A percentile compares a stretch with the other conserved stretches of the same genome.
Conservation (phyloP, 2,329 filamentous ascomycete genomes). For the Ophiosphaerella narmari region DNA sequence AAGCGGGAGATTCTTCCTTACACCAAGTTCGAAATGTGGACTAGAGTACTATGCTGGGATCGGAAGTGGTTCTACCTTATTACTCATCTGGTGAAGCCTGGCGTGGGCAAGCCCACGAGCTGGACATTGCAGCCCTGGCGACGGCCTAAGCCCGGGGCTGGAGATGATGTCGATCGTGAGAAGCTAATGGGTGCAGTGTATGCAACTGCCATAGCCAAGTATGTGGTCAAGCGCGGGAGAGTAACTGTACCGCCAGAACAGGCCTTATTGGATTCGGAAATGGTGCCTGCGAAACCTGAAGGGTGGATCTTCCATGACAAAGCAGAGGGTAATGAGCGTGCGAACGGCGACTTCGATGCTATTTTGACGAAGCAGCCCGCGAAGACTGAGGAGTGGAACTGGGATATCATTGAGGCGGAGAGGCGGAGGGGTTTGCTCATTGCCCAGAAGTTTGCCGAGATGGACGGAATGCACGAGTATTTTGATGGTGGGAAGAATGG, state of each 20-base stretch:
- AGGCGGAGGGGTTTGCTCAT: constrained; percentile 59
- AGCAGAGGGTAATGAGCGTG: constrained; percentile 8
- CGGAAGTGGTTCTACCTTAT: constrained; percentile 57
- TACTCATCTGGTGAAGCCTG: constrained; percentile 54
- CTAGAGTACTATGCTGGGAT: constrained; percentile 54
- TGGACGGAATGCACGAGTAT: constrained; percentile 60
- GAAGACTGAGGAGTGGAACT: constrained; percentile 57
- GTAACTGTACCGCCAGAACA: constrained; percentile 84
- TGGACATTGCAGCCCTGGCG: constrained; percentile 56
- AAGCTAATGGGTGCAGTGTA: constrained; percentile 52
- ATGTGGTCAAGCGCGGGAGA: constrained; percentile 61
- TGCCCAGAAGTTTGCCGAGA: constrained; percentile 58
- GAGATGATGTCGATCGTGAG: constrained; percentile 30
- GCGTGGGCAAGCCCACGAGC: constrained; percentile 46
- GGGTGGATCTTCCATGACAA: constrained; percentile 48
- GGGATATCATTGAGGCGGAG: constrained; percentile 64
- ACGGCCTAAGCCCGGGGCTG: constrained; percentile 22
- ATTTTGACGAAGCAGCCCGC: constrained; percentile 34
- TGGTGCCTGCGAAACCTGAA: constrained; percentile 75
- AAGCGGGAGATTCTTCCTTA: constrained; percentile 54
- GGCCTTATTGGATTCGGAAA: constrained; percentile 69
- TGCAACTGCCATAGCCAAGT: constrained; percentile 55
- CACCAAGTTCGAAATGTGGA: constrained; percentile 54
- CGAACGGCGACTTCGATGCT: constrained; percentile 12
- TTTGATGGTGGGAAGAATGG: constrained; percentile 52